Percentiles rank a stretch among this genome's conserved stretches.
phyloP scores from a whole-genome alignment of 2,329 filamentous ascomycete species.

The Ascochyta lentis region DNA sequence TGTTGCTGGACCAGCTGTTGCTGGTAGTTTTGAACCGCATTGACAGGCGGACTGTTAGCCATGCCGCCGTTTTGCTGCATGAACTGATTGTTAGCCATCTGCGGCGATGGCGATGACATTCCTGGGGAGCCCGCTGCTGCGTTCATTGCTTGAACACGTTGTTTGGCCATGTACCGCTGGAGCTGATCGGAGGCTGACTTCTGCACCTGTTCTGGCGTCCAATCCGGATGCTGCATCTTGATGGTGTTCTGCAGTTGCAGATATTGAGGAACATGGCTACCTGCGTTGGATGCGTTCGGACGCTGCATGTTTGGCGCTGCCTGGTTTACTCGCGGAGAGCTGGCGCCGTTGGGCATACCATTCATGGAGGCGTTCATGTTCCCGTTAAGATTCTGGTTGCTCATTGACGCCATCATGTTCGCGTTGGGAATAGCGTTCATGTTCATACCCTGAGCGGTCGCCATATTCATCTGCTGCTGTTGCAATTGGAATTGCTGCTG shows the following conservation, averaged over 20 bases:
- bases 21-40: slow-evolving; percentile 47
- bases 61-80: slow-evolving; percentile 40
- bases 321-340: slow-evolving; percentile 45
- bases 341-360: slow-evolving; percentile 43
- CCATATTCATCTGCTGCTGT: slow-evolving; percentile 49
- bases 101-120: slow-evolving; percentile 38
- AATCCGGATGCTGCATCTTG: slow-evolving; percentile 47
- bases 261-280: slow-evolving; percentile 45
- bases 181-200: slow-evolving; percentile 47
- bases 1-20: slow-evolving; percentile 48
- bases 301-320: slow-evolving; percentile 40
- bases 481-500: slow-evolving; percentile 44
- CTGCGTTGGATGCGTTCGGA: slow-evolving; percentile 38
- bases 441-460: slow-evolving; percentile 38
- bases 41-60: slow-evolving; percentile 41
- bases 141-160: slow-evolving; percentile 47
- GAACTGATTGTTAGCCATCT: slow-evolving; percentile 45
- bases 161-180: slow-evolving; percentile 39
- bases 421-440: slow-evolving; percentile 47
- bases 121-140: slow-evolving; percentile 45
- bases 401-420: slow-evolving; percentile 43
- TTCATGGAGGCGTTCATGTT: slow-evolving; percentile 45
- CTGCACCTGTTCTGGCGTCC: slow-evolving; percentile 42
- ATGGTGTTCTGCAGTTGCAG: slow-evolving; percentile 41
- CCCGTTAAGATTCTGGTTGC: slow-evolving; percentile 43